Evolutionary conservation across 352 stramenopile genomes (phyloP).

Genomic region (Phytophthora cajani): DNA sequence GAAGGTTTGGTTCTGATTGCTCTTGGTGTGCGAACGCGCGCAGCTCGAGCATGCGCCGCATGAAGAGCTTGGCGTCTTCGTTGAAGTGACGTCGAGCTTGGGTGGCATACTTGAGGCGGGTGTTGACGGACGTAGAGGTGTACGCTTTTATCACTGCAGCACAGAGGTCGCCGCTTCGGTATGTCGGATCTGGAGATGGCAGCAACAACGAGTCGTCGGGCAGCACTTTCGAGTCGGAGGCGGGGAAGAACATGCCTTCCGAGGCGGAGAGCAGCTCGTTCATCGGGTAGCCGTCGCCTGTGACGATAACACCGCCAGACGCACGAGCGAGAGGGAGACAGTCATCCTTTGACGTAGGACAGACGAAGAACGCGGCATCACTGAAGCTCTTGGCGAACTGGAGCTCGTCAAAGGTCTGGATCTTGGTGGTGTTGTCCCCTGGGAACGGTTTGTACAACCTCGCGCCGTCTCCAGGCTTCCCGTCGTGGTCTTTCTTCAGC

Average conservation of each 20-base stretch:
- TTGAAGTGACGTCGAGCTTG: conserved; percentile 46
- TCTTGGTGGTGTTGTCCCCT: conserved; percentile 17
- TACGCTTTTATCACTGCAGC: conserved; percentile 13
- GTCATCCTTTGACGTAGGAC: conserved; percentile 62
- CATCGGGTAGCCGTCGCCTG: conserved; percentile 58
- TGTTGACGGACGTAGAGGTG: conserved; percentile 17
- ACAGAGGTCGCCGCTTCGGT: conserved; percentile 22
- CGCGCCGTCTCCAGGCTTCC: conserved; percentile 19
- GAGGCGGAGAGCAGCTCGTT: conserved; percentile 49
- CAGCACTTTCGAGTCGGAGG: background rate
- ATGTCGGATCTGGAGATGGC: background rate
- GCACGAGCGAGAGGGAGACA: conserved; percentile 66
- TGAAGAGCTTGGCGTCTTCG: conserved; percentile 57
- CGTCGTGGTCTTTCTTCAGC: conserved; percentile 12
- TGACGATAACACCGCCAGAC: conserved; percentile 50
- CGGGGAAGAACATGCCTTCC: conserved; percentile 22
- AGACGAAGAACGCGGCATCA: conserved; percentile 54
- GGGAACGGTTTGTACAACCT: conserved; percentile 29
- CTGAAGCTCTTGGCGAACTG: conserved; percentile 46
- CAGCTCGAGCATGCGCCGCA: conserved; percentile 43
- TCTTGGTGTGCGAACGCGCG: conserved; percentile 19
- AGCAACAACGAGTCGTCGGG: conserved; percentile 17
- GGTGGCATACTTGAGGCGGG: conserved; percentile 30
- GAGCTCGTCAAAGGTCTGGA: conserved; percentile 20
- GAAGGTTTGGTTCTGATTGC: conserved; percentile 7